Evolutionary conservation across 352 stramenopile genomes (phyloP), one percentile per base, ranked within the genome.

Genomic region (Peronospora destructor): DNA sequence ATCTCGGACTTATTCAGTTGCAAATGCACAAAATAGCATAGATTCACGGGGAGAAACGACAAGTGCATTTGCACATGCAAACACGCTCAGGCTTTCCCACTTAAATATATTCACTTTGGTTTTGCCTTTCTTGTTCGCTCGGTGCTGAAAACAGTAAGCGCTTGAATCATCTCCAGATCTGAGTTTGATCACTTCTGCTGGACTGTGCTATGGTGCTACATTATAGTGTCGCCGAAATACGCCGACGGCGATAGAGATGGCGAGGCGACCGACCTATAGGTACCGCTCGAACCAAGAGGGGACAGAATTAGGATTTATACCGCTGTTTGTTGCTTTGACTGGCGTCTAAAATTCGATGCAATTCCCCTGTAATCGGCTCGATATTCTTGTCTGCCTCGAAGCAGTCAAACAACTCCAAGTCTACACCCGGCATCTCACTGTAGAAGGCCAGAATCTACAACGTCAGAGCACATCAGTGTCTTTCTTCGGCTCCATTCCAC

Each of bases 391-490:
- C 82, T 13, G 73, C 79, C 48, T 88, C 73, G 25, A 64, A 79
- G 57, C 80, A 93, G 54, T 93, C 82, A 30, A 90, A 88, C 12
- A 81, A 59, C 53, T 88, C 82, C 28, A 93, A 49, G 36, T 87
- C 77, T 13, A 86, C 50, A 6, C 66, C 71, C 4, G 79, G 64
- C 76, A 93, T 89, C 46, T 89, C 73, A 49, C 66, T 87, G 54
- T 90, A 93, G 59, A 93, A 93, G 9, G 82, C 82, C n/a, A 93
- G 43, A 50, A 91, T 87, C 82, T 92, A 21, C 16, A 48, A 41
- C 0, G 19, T 30, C 19, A 28, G 45, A 37, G 3, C n/a, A 33
- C 36, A 38, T 36, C 28, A 28, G 10, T 26, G 23, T 38, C 33
- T 7, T 7, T 38, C 13, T 38, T 16, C 33, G 21, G 26, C 8